phyloP scores from a whole-genome alignment of 2,329 filamentous ascomycete genomes.

The Fusarium annulatum region DNA sequence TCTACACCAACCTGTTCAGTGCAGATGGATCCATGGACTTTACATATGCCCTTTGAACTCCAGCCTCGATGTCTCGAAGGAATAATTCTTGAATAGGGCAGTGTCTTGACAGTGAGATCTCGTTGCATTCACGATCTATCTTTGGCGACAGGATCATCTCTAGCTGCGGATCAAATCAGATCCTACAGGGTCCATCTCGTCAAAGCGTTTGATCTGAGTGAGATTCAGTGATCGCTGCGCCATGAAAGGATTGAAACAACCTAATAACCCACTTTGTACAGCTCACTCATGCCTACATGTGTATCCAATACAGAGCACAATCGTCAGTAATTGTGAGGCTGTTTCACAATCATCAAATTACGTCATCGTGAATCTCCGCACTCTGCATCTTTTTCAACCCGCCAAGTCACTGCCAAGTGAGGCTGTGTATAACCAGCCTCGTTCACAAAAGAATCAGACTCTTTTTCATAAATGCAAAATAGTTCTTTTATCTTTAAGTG shows the following conservation, averaged over 20 bases:
- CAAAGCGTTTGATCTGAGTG: not conserved
- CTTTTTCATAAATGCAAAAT: not conserved
- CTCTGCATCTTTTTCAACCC: not conserved
- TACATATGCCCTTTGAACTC: fast-evolving
- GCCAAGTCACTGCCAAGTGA: not conserved
- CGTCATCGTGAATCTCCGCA: not conserved
- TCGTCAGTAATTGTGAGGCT: not conserved
- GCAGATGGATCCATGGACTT: not conserved
- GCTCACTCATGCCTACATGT: not conserved
- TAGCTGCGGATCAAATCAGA: conserved; percentile 8
- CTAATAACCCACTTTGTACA: not conserved
- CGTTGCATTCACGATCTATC: not conserved
- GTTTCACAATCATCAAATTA: not conserved
- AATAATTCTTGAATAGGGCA: not conserved
- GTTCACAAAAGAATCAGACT: not conserved
- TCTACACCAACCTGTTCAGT: not conserved
- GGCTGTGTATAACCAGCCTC: not conserved
- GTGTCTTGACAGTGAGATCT: not conserved
- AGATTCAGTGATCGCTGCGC: conserved; percentile 1
- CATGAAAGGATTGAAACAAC: not conserved
- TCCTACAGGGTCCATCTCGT: not conserved
- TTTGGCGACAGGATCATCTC: conserved; percentile 3
- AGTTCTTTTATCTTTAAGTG: too few species aligned
- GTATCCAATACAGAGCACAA: not conserved
- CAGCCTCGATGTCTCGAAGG: not conserved